These are phyloP conservation scores for Lipomyces chichibuensis DNA, from an alignment of 805 yeast genomes.

Conservation along the genomic window DNA sequence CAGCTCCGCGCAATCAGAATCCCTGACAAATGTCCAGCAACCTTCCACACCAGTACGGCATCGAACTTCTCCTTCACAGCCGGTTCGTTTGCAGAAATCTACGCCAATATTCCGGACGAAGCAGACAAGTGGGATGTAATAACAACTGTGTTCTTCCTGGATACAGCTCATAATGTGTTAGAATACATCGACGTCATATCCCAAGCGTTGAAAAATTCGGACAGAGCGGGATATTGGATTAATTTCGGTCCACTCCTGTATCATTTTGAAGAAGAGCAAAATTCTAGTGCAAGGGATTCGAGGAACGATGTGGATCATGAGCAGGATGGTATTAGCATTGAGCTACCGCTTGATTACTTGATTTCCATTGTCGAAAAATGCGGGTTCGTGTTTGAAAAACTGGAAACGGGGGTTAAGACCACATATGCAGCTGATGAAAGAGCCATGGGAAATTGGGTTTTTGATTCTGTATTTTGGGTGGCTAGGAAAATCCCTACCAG, in stretches of 20 bases:
- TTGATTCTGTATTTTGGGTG: constrained; percentile 66
- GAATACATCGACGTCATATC: constrained; percentile 72
- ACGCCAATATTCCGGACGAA: constrained; percentile 34
- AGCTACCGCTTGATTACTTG: constrained; percentile 71
- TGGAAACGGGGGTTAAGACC: constrained; percentile 46
- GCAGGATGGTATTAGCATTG: constrained; percentile 62
- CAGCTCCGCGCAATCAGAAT: constrained; percentile 55
- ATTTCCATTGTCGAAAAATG: constrained; percentile 52
- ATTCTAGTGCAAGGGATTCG: not conserved
- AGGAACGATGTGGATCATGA: not conserved
- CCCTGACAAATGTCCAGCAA: constrained; percentile 45
- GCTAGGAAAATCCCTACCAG: constrained; percentile 39
- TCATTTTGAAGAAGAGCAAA: constrained; percentile 55
- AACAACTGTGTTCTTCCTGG: constrained; percentile 71
- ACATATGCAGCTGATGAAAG: constrained; percentile 56
- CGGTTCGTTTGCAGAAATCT: constrained; percentile 67
- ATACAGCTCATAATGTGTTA: constrained; percentile 86
- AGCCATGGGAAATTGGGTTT: constrained; percentile 56
- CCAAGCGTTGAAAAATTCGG: constrained; percentile 41
- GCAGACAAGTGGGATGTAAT: constrained; percentile 47
- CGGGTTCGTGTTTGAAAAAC: constrained; percentile 61
- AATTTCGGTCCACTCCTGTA: constrained; percentile 92
- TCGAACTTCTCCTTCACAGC: constrained; percentile 41
- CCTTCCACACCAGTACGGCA: not conserved
- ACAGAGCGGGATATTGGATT: constrained; percentile 66